Conservation (phyloP, 2,329 filamentous ascomycete genomes). For the Fusarium sacchari region DNA sequence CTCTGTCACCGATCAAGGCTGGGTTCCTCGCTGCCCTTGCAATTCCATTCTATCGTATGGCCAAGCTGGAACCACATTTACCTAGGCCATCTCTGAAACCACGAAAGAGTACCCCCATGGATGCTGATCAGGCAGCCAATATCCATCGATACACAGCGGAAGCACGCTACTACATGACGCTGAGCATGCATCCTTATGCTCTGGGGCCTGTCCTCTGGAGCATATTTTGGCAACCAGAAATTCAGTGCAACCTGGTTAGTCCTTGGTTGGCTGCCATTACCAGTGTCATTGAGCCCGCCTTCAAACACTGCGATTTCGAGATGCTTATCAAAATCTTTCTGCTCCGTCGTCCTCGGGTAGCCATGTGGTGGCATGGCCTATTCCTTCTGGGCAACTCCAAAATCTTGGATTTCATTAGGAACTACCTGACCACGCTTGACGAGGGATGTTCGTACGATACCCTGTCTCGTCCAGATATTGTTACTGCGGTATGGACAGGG, state of each 20-base stretch:
- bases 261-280: constrained; percentile 43
- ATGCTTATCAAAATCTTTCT: constrained; percentile 40
- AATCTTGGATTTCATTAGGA: constrained; percentile 36
- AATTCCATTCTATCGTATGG: constrained; percentile 43
- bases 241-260: constrained; percentile 46
- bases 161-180: constrained; percentile 46
- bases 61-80: constrained; percentile 39
- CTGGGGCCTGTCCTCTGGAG: constrained; percentile 46
- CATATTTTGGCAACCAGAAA: constrained; percentile 46
- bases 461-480: constrained; percentile 42
- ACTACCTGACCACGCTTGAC: constrained; percentile 41
- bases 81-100: constrained; percentile 28
- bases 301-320: constrained; percentile 37
- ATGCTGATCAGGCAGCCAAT: constrained; percentile 16
- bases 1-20: constrained; percentile 40
- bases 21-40: constrained; percentile 40
- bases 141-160: constrained; percentile 35
- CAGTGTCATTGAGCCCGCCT: constrained; percentile 35
- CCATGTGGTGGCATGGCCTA: constrained; percentile 45
- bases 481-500: constrained; percentile 41
- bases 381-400: constrained; percentile 39
- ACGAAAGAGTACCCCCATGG: constrained; percentile 2
- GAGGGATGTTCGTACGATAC: constrained; percentile 43
- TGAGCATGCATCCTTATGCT: constrained; percentile 43
- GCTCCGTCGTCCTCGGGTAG: constrained; percentile 42